Evolutionary conservation across 441 rosid species (phyloP), one percentile per base, ranked within the genome.

Genomic region (Corymbia citriodora): DNA sequence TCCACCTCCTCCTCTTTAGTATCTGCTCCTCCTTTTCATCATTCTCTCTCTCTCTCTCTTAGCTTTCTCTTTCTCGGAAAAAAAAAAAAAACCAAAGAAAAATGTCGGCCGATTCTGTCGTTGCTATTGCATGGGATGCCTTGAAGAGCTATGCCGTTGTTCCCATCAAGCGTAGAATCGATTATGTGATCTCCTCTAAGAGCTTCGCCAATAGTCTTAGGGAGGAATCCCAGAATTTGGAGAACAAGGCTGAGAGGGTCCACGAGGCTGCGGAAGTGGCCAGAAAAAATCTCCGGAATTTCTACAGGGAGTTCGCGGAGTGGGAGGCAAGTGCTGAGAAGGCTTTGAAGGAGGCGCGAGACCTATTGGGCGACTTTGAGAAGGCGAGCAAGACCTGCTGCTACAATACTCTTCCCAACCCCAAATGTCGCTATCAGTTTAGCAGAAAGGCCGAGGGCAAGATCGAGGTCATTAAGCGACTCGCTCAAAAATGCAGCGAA

Each of bases 211-310:
- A 7, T 0, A 0, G 4, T 14, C 72, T 65, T 15, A 36, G 2
- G 36, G 9, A n/a, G 19, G 36, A 65, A 65, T 19, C n/a, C 9
- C 1, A 0, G 5, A 65, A n/a, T 0, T 36, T 65, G 0, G 19
- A 15, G 0, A 0, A n/a, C 19, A 10, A 65, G 36, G 10, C 0
- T 15, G 10, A 0, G 36, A n/a, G 72, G 72, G 36, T 65, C 36
- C 0, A 7, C 5, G 3, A 3, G n/a, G 0, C 4, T 0, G 72
- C 0, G 2, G 4, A 7, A n/a, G 3, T 0, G 1, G 72, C 72
- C 9, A 1, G 9, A 6, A 7, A 65, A 36, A 65, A 65, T 14
- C 1, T 57, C 21, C 61, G 12, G 61, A 9, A 7, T 0, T 21
- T 57, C 25, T 0, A 55, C 1, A 11, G 0, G 8, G 4, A 0